Evolutionary conservation across 768 basidiomycete species (phyloP), one percentile per base, ranked within the genome.

Genomic region (Cyclocybe aegerita): DNA sequence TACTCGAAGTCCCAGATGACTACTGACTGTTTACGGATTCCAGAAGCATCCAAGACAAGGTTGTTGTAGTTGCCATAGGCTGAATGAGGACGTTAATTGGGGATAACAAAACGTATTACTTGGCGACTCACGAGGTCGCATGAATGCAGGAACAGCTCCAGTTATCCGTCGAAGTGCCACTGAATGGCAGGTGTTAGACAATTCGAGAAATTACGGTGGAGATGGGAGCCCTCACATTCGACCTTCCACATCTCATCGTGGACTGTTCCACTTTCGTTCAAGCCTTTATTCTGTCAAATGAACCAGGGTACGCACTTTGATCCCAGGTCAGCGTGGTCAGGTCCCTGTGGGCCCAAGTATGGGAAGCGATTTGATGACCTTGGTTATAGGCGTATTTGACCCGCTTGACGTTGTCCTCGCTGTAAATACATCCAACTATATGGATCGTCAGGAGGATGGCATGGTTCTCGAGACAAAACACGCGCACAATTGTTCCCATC

Each of bases 11-110:
- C 68, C 69, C 70, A 70, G n/a, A 50, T 55, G 12, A 65, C 64
- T 2, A 68, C 46, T 3, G 49, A 54, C 46, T 69, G 65, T 4
- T 61, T 60, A 23, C 60, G 62, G 2, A 37, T 41, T 8, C 37
- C 46, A n/a, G 64, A 56, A 15, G 57, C 65, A 16, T 54, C 35
- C 7, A 58, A 53, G 14, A 72, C 72, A 4, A 56, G 36, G 43
- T 67, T 57, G 52, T 72, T 70, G 58, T 67, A 68, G 17, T 52
- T 61, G n/a, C 73, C 72, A 43, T 67, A 73, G 5, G 73, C 68
- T 68, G 31, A 3, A 38, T 12, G 16, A 40, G 4, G 7, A 17
- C 41, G 0, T 9, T 44, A 17, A 37, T 14, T 17, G 16, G 10
- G 11, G 23, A 36, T 23, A 11, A 16, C 12, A 23, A 10, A 6